Evolutionary conservation across 225 moss, liverwort and hornwort genomes (phyloP), one percentile per base, ranked within the genome.

Genomic region (Sphagnum tenellum): DNA sequence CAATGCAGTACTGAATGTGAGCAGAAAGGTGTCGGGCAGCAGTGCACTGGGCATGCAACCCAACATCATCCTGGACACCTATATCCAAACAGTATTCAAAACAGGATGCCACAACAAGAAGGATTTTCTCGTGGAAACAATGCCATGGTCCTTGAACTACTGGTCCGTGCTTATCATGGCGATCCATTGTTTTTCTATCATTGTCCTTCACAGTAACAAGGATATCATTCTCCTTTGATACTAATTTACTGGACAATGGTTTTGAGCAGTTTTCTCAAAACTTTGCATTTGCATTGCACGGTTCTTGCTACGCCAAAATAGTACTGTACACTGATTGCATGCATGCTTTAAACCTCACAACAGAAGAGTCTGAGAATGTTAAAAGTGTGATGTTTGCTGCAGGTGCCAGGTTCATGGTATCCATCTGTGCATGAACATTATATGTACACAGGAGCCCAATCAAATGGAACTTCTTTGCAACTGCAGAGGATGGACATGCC

Each of bases 401-500:
- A 80, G 73, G 68, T 75, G 14, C 60, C 80, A 4, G 77, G 75
- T 47, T 73, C 77, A 45, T 84, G 80, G 80, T 80, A 80, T 49
- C 58, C 84, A 5, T 73, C 80, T 48, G 73, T 75, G 49, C 74
- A 79, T 0, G 79, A 77, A n/a, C 47, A 69, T 2, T 50, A 62
- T 61, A 48, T 77, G 9, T 47, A 74, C 49, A 57, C 66, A 5
- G 84, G 80, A 50, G 69, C 77, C 45, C 84, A 84, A 61, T 75
- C 84, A 45, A 72, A 65, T 46, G 71, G 67, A 68, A 78, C 77
- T 66, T 72, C 76, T 29, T 73, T 68, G 3, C 72, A 77, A 68
- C 69, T 84, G 75, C 73, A 77, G 68, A 72, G 72, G 50, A 59
- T 68, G 13, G 68, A 56, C 11, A 64, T 72, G 50, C 66, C 66